Evolutionary conservation across 2,329 filamentous ascomycete species (phyloP).

Genomic region (Colletotrichum tanaceti): DNA sequence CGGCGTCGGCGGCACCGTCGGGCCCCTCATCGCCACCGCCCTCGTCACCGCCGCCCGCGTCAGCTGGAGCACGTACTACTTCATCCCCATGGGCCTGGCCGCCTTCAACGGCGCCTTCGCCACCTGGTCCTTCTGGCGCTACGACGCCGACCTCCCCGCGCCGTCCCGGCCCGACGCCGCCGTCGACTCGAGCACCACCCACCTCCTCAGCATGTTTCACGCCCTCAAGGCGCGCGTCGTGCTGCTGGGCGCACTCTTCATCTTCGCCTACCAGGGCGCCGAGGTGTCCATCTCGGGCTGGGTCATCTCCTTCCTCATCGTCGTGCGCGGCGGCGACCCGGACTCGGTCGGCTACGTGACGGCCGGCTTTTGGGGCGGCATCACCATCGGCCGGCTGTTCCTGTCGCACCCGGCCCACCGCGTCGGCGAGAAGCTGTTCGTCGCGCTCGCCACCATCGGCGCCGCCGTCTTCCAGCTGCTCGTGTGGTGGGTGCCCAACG

Average conservation of each 20-base stretch:
- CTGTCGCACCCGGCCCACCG: slow-evolving; percentile 74
- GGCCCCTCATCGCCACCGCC: slow-evolving; percentile 79
- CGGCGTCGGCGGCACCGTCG: slow-evolving; percentile 73
- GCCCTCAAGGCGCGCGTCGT: slow-evolving; percentile 68
- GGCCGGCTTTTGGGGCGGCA: slow-evolving; percentile 77
- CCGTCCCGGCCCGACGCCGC: slow-evolving; percentile 4
- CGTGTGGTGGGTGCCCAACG: slow-evolving; percentile 81
- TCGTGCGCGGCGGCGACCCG: slow-evolving; percentile 75
- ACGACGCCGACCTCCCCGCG: slow-evolving; percentile 67
- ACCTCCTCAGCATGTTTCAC: slow-evolving; percentile 58
- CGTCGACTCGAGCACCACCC: slow-evolving; percentile 43
- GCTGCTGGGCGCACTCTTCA: slow-evolving; percentile 80
- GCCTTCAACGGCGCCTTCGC: slow-evolving; percentile 67
- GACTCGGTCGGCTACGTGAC: slow-evolving; percentile 83
- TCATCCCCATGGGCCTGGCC: slow-evolving; percentile 71
- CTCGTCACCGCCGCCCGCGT: slow-evolving; percentile 70
- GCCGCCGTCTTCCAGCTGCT: slow-evolving; percentile 78
- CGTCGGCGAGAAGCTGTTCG: slow-evolving; percentile 77
- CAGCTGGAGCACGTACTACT: slow-evolving; percentile 79
- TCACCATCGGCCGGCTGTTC: slow-evolving; percentile 79
- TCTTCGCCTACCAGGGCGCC: slow-evolving; percentile 87
- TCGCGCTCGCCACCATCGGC: slow-evolving; percentile 70
- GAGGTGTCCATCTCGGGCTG: slow-evolving; percentile 88
- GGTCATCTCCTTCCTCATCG: slow-evolving; percentile 87
- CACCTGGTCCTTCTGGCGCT: slow-evolving; percentile 76